Evolutionary conservation across 441 rosid genomes (phyloP).

Genomic region (Erodium texanum): DNA sequence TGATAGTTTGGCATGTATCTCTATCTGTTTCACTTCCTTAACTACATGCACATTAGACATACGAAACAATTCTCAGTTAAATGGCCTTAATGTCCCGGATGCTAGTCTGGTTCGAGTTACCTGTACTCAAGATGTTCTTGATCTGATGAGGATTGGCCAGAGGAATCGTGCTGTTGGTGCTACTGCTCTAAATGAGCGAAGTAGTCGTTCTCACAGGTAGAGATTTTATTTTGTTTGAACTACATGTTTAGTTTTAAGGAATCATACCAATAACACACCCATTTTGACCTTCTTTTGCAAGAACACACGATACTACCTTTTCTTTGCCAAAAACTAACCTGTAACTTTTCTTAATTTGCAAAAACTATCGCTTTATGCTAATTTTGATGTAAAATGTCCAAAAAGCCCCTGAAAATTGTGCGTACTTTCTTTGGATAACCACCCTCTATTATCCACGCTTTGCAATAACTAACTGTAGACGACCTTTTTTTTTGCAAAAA

Average conservation of each 20-base stretch:
- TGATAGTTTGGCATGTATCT: neutral
- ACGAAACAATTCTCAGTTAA: slow-evolving; percentile 59
- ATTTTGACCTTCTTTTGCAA: no score
- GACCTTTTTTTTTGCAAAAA: no score
- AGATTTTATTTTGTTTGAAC: neutral
- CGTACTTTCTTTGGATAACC: no score
- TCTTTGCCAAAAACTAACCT: no score
- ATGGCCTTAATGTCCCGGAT: slow-evolving; percentile 93
- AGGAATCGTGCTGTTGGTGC: slow-evolving; percentile 84
- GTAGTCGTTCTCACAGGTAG: slow-evolving; percentile 91
- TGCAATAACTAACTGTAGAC: no score
- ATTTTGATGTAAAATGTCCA: no score
- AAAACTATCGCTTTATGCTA: no score
- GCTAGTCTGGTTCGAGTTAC: slow-evolving; percentile 79
- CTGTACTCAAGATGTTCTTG: slow-evolving; percentile 71
- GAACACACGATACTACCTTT: no score
- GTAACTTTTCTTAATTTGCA: no score
- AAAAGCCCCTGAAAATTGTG: no score
- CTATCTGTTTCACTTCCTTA: slow-evolving; percentile 30
- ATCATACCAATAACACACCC: no score
- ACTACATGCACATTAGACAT: slow-evolving; percentile 90
- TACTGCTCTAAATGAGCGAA: slow-evolving; percentile 90
- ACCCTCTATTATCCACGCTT: no score
- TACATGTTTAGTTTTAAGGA: neutral
- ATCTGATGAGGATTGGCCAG: slow-evolving; percentile 72